A percentile compares a stretch with the other conserved stretches of the same genome.
Conservation (phyloP, 2,329 filamentous ascomycete species). For the Magnaporthiopsis rhizophila region DNA sequence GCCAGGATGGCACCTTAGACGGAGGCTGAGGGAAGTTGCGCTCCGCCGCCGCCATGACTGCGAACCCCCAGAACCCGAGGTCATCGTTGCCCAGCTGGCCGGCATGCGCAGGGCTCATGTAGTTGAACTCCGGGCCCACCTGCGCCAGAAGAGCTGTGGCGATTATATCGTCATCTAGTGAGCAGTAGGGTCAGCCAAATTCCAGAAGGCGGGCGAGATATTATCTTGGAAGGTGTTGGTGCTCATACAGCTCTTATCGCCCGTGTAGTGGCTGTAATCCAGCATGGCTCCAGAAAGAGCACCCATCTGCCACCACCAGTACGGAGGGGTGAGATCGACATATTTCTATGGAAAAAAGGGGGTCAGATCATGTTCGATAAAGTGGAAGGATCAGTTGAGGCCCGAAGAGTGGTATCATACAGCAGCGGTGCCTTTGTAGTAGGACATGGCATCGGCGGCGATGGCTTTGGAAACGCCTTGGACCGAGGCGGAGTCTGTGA, state of each 20-base stretch:
- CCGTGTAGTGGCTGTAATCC: conserved; percentile 61
- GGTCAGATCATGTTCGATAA: not conserved
- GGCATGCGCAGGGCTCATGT: conserved; percentile 47
- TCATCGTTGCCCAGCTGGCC: conserved; percentile 67
- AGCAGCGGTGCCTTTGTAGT: conserved; percentile 49
- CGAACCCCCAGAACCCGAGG: conserved; percentile 66
- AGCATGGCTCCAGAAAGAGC: conserved; percentile 60
- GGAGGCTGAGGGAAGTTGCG: conserved; percentile 57
- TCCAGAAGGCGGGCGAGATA: not conserved
- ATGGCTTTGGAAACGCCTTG: conserved; percentile 52
- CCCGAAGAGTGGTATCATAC: conserved; percentile 18
- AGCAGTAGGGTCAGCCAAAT: not conserved
- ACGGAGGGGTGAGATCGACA: conserved; percentile 56
- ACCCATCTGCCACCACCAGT: conserved; percentile 63
- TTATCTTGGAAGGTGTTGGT: not conserved
- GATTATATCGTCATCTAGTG: conserved; percentile 44
- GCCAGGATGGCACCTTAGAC: conserved; percentile 50
- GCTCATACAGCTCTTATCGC: conserved; percentile 41
- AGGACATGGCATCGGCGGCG: conserved; percentile 53
- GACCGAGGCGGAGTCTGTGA: conserved; percentile 45
- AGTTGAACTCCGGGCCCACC: conserved; percentile 49
- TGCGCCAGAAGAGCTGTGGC: conserved; percentile 51
- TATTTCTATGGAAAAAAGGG: conserved; percentile 31
- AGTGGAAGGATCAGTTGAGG: too few species aligned
- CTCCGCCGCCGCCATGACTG: conserved; percentile 61